A percentile compares a stretch with the other conserved stretches of the same genome.
phyloP scores from a whole-genome alignment of 176 grass and related monocot species.

The Avena eriantha region DNA sequence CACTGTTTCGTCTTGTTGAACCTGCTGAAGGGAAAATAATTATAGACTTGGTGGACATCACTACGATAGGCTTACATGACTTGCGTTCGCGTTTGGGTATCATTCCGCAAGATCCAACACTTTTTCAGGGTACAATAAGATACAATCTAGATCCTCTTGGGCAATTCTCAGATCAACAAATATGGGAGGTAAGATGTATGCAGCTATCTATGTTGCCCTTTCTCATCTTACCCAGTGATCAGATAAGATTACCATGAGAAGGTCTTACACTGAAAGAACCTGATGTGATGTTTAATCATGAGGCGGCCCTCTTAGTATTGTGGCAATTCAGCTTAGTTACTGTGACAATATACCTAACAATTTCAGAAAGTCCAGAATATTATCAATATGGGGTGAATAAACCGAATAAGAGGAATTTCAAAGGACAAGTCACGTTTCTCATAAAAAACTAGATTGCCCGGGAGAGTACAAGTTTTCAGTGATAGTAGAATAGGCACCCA shows the following conservation, averaged over 20 bases:
- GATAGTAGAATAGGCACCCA: neutral
- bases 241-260: constrained; percentile 31
- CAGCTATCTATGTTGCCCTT: neutral
- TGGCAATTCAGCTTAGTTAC: constrained; percentile 1
- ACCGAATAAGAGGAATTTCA: neutral
- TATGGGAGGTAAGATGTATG: constrained; percentile 76
- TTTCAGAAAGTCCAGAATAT: neutral
- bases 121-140: constrained; percentile 85
- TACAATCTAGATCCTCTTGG: constrained; percentile 85
- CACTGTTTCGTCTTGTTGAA: constrained; percentile 90
- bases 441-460: neutral
- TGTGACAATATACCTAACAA: neutral
- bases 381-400: neutral
- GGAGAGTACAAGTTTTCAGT: neutral
- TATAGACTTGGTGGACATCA: constrained; percentile 71
- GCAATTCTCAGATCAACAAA: constrained; percentile 68
- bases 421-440: neutral
- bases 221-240: neutral
- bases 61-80: constrained; percentile 80
- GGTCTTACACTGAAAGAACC: neutral
- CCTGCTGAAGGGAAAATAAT: constrained; percentile 79
- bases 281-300: constrained; percentile 24
- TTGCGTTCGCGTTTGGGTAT: constrained; percentile 82
- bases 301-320: neutral
- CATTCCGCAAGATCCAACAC: constrained; percentile 97